A percentile compares a stretch with the other conserved stretches of the same genome.
phyloP scores from a whole-genome alignment of 345 rosid genomes.

The Linum lewisii region DNA sequence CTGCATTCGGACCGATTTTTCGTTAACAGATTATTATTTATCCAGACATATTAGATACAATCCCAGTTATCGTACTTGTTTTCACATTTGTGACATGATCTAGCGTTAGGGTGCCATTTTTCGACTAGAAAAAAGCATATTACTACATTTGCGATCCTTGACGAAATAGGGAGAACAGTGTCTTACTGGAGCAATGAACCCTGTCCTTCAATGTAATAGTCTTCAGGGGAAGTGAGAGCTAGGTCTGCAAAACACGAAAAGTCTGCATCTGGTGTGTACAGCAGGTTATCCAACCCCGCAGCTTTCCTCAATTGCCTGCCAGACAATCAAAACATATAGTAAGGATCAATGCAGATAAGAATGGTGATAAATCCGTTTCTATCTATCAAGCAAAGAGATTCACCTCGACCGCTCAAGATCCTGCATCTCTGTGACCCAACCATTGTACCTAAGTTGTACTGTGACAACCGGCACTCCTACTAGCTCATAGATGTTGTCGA shows the following conservation, averaged over 20 bases:
- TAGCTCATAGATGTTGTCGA: conserved; percentile 69
- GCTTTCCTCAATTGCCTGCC: conserved; percentile 75
- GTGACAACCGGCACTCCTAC: conserved; percentile 92
- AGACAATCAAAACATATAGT: conserved; percentile 7
- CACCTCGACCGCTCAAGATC: conserved; percentile 81
- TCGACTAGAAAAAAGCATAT: not conserved
- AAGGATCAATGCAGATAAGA: not conserved
- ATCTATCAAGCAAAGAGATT: conserved; percentile 9
- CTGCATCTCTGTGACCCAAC: conserved; percentile 92
- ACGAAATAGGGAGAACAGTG: not conserved
- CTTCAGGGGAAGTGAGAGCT: conserved; percentile 83
- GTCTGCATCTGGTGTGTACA: conserved; percentile 96
- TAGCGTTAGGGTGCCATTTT: too few species aligned
- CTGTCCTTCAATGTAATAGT: conserved; percentile 91
- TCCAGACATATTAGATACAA: too few species aligned
- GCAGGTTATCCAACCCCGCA: conserved; percentile 80
- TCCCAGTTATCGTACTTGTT: too few species aligned
- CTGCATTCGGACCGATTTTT: conserved; percentile 28
- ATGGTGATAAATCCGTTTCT: not conserved
- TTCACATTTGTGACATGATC: too few species aligned
- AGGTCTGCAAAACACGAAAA: conserved; percentile 96
- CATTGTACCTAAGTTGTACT: conserved; percentile 88
- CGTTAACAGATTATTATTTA: not conserved
- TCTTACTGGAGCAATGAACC: conserved; percentile 96
- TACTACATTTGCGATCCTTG: not conserved